Conservation (phyloP, 345 rosid species). For the Brassica cretica region DNA sequence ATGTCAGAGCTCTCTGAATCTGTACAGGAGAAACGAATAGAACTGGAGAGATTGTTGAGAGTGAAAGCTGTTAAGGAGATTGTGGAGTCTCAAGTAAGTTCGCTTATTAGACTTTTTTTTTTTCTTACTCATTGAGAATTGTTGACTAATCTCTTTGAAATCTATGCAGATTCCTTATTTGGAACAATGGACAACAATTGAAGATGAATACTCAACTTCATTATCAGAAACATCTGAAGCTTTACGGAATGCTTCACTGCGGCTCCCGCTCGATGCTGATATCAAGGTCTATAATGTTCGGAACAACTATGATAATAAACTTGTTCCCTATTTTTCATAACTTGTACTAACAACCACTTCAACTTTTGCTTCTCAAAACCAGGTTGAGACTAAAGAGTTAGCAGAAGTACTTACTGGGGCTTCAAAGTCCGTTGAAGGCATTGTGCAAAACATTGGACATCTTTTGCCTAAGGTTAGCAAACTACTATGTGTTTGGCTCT, state of each 20-base stretch:
- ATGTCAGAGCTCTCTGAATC: constrained; percentile 60
- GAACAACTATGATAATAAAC: neutral
- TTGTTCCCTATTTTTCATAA: neutral
- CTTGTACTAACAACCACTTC: neutral
- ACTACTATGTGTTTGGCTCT: neutral
- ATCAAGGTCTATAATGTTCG: constrained; percentile 19
- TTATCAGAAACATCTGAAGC: constrained; percentile 66
- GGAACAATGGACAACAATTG: constrained; percentile 62
- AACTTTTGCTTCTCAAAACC: neutral
- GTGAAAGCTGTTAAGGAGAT: constrained; percentile 49
- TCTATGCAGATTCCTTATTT: constrained; percentile 66
- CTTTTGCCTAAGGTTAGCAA: constrained; percentile 57
- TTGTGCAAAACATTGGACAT: constrained; percentile 47
- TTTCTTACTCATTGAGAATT: neutral
- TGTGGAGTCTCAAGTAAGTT: constrained; percentile 71
- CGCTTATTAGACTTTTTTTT: neutral
- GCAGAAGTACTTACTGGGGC: constrained; percentile 64
- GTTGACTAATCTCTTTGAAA: constrained; percentile 6
- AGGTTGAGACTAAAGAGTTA: constrained; percentile 60
- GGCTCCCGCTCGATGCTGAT: constrained; percentile 62
- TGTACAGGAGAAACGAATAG: constrained; percentile 61
- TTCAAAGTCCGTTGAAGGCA: constrained; percentile 56
- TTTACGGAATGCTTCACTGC: constrained; percentile 55
- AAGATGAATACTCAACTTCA: constrained; percentile 56
- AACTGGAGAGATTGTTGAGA: constrained; percentile 51